These are phyloP conservation scores for Mycosarcoma maydis DNA, from an alignment of 1,284 basidiomycete genomes.

Conservation along the genomic window DNA sequence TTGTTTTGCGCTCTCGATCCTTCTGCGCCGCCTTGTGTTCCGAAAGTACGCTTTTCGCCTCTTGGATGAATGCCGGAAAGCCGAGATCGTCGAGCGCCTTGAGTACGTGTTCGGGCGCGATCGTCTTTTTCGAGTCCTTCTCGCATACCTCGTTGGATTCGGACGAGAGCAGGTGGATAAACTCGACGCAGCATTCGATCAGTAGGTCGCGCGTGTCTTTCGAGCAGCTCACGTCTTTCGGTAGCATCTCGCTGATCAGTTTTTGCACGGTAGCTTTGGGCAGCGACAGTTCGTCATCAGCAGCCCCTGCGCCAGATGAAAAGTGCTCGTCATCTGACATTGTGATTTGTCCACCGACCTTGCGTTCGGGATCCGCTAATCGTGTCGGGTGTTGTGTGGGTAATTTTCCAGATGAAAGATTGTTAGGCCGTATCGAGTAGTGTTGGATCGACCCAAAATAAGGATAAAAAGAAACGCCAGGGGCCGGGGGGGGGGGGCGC, in stretches of 20 bases:
- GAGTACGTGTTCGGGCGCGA: constrained; percentile 96
- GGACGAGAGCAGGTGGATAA: constrained; percentile 95
- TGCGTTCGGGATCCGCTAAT: too few relatives aligned
- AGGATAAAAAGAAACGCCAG: too few relatives aligned
- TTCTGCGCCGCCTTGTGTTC: constrained; percentile 96
- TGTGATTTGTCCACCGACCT: constrained; percentile 2
- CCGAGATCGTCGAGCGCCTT: constrained; percentile 88
- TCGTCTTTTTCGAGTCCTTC: constrained; percentile 98
- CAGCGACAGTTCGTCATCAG: constrained; percentile 89
- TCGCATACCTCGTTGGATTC: constrained; percentile 99
- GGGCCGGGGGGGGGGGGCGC: too few relatives aligned
- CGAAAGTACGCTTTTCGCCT: constrained; percentile 89
- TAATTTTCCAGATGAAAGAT: too few relatives aligned
- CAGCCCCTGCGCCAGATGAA: constrained; percentile 69
- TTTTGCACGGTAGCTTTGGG: constrained; percentile 98
- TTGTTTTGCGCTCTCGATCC: constrained; percentile 76
- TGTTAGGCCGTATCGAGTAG: too few relatives aligned
- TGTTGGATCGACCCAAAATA: too few relatives aligned
- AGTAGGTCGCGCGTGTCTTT: constrained; percentile 96
- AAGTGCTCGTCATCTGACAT: constrained; percentile 89
- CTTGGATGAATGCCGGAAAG: constrained; percentile 85
- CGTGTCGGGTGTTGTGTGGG: too few relatives aligned
- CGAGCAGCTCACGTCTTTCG: constrained; percentile 86
- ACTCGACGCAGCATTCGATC: constrained; percentile 99
- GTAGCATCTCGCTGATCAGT: constrained; percentile 91